phyloP scores from a whole-genome alignment of 345 rosid species.

The Gossypium rotundifolium region DNA sequence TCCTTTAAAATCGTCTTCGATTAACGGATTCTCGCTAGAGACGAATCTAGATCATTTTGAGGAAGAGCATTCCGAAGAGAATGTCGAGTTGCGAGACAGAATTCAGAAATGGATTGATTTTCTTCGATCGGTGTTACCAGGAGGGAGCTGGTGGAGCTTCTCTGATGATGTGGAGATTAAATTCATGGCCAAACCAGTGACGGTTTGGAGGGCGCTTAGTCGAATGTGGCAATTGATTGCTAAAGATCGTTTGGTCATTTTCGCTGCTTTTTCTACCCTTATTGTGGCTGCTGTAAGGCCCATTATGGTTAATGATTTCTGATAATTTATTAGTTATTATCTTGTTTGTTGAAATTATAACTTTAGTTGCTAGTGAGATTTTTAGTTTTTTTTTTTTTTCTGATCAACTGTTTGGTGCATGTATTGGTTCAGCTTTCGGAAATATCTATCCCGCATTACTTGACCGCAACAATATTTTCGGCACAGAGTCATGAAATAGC shows the following conservation, averaged over 20 bases:
- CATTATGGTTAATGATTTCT: background rate
- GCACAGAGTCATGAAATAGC: constrained; percentile 69
- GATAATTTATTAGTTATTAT: background rate
- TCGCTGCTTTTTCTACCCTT: constrained; percentile 74
- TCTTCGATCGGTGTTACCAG: constrained; percentile 60
- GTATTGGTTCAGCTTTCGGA: constrained; percentile 71
- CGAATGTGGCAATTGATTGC: constrained; percentile 92
- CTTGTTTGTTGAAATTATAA: background rate
- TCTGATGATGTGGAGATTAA: constrained; percentile 60
- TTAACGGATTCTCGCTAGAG: constrained; percentile 52
- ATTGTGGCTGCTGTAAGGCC: constrained; percentile 68
- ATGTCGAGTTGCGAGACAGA: constrained; percentile 34
- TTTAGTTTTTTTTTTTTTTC: background rate
- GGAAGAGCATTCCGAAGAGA: constrained; percentile 26
- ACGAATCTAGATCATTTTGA: constrained; percentile 22
- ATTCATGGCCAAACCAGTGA: constrained; percentile 65
- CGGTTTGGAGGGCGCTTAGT: constrained; percentile 72
- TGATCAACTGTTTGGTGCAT: constrained; percentile 7
- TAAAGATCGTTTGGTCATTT: constrained; percentile 79
- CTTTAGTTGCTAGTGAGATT: background rate
- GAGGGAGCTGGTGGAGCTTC: constrained; percentile 94
- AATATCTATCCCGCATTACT: constrained; percentile 77
- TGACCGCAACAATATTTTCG: constrained; percentile 91
- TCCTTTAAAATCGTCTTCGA: constrained; percentile 36
- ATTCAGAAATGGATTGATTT: constrained; percentile 43